Evolutionary conservation across 164 flowering plant genomes (phyloP), one percentile per base, ranked within the genome.

Genomic region (Stephania yunnanensis): DNA sequence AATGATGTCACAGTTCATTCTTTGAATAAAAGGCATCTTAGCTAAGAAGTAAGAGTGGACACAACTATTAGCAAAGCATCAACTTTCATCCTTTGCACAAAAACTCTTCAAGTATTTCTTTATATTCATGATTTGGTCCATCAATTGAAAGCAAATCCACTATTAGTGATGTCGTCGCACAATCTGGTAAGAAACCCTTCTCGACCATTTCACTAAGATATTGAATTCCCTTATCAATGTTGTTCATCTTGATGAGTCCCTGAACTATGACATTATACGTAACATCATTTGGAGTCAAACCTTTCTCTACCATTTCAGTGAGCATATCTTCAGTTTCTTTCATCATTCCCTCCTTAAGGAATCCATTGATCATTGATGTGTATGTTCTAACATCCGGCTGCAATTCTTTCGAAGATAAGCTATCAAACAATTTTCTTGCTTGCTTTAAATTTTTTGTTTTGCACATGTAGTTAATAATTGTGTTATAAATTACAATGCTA

Each of bases 341-440:
- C 7, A 73, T 2, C 63, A 69, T 36, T n/a, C 82, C 82, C 71
- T 61, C 46, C 8, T 68, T 44, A 50, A 72, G 71, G 44, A 77
- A 69, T 6, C 82, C 83, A 12, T 71, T 20, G 25, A 83, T 72
- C 78, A 83, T 77, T 25, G 70, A 55, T 3, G 10, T 81, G 36
- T 77, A 78, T 6, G 78, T 79, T 19, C 6, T 17, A 10, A 10
- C 29, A 73, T 70, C 31, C 4, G 84, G 82, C 0, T 66, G 42
- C 69, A 83, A 70, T 1, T 75, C 77, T 71, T 66, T 78, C 2
- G 55, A 1, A 10, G 70, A 44, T 10, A 80, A 45, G 6, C 55
- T 25, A 17, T 7, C 3, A 42, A 79, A 81, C 42, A 75, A 19
- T 42, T 71, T 71, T 5, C 42, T 75, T 20, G 81, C 82, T 48